Conservation (phyloP, 2,329 filamentous ascomycete genomes). For the Gaeumannomyces sp. region DNA sequence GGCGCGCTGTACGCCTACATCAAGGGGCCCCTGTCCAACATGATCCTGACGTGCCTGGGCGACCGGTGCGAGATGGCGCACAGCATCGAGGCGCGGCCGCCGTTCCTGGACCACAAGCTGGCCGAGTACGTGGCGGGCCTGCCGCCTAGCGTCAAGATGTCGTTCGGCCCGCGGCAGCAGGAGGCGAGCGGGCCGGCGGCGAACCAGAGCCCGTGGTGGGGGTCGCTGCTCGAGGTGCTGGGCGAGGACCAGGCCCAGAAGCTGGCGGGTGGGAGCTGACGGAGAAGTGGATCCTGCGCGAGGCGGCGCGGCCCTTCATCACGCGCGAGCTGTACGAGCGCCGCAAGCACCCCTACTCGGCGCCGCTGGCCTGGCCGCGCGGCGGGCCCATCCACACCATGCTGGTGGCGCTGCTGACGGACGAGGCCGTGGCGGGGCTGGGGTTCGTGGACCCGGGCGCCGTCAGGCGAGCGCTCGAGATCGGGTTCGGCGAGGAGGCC, state of each 20-base stretch:
- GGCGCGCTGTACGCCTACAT: constrained; percentile 22
- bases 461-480: constrained; percentile 27
- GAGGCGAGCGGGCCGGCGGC: neutral
- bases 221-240: neutral
- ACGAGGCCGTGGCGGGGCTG: constrained; percentile 29
- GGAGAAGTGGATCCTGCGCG: constrained; percentile 46
- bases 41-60: constrained; percentile 24
- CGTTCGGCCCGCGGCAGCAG: constrained; percentile 12
- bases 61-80: constrained; percentile 32
- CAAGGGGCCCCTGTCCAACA: constrained; percentile 20
- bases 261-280: constrained; percentile 20
- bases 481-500: constrained; percentile 31
- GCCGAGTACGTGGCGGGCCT: constrained; percentile 25
- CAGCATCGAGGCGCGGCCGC: constrained; percentile 28
- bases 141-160: constrained; percentile 24
- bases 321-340: constrained; percentile 44
- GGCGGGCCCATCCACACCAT: constrained; percentile 36
- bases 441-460: constrained; percentile 34
- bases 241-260: neutral
- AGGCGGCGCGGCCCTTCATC: constrained; percentile 43
- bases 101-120: constrained; percentile 29
- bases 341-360: constrained; percentile 44
- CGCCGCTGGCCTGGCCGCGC: constrained; percentile 33
- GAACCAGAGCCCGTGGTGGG: constrained; percentile 10
- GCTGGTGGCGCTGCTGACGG: constrained; percentile 26